Evolutionary conservation across 805 yeast species (phyloP).

Genomic region (Lachancea meyersii): DNA sequence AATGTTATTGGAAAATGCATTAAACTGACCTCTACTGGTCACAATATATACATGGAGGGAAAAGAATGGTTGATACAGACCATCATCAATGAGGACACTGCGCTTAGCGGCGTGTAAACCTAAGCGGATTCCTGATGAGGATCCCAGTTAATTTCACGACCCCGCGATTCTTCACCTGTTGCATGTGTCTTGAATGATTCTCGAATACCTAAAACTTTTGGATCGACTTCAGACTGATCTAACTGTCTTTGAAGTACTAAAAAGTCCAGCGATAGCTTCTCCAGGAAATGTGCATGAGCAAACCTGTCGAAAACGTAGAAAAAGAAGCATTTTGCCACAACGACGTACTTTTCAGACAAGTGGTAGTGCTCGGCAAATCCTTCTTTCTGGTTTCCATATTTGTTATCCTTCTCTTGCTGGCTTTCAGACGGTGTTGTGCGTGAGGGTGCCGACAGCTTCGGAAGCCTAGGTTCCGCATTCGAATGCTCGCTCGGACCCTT

Average conservation of each 20-base stretch:
- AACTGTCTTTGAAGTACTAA: conserved; percentile 17
- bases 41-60: conserved; percentile 17
- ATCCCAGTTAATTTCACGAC: no score
- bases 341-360: conserved; percentile 25
- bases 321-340: conserved; percentile 27
- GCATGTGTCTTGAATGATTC: neutral
- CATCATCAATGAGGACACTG: conserved; percentile 24
- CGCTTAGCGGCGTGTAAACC: neutral
- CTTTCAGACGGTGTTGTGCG: neutral
- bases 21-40: neutral
- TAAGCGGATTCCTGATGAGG: no score
- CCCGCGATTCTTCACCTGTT: neutral
- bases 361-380: conserved; percentile 29
- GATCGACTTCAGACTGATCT: conserved; percentile 6
- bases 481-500: neutral
- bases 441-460: neutral
- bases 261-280: conserved; percentile 25
- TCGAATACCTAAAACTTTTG: neutral
- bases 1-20: neutral
- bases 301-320: conserved; percentile 18
- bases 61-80: conserved; percentile 33
- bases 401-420: conserved; percentile 2
- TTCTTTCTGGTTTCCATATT: conserved; percentile 11
- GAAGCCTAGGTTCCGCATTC: neutral
- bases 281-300: conserved; percentile 26